phyloP scores from a whole-genome alignment of 208 protist species.

The Kentomonas sorsogonicus region DNA sequence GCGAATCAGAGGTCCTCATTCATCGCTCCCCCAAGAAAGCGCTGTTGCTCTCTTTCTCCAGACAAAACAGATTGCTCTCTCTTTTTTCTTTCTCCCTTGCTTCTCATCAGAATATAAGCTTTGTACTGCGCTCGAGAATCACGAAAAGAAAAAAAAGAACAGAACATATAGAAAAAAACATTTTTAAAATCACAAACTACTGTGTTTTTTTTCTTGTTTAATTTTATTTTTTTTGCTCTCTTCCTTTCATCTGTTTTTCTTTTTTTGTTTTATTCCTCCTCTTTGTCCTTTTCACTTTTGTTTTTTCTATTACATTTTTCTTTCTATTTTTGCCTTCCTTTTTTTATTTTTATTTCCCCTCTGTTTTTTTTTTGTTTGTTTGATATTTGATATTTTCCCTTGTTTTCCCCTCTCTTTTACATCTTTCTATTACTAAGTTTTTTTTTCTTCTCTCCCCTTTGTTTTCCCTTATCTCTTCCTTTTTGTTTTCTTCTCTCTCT shows the following conservation, averaged over 20 bases:
- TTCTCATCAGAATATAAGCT: background rate
- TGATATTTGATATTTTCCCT: background rate
- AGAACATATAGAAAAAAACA: constrained; percentile 1
- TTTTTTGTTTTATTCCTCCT: constrained; percentile 8
- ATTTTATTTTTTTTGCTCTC: background rate
- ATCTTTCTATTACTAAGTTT: background rate
- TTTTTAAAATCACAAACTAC: background rate
- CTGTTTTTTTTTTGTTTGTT: background rate
- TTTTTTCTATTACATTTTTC: background rate
- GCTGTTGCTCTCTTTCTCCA: too few species aligned
- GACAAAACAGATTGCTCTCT: too few species aligned
- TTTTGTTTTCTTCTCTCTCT: constrained; percentile 10
- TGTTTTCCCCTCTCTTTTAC: constrained; percentile 4
- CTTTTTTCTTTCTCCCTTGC: constrained; percentile 5
- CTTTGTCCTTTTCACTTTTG: constrained; percentile 5
- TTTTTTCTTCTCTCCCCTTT: constrained; percentile 1
- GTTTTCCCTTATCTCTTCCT: background rate
- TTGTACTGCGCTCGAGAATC: background rate
- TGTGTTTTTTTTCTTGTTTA: constrained; percentile 10
- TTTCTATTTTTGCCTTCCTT: background rate
- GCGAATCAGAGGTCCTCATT: too few species aligned
- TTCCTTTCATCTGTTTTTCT: constrained; percentile 5
- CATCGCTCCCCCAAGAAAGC: too few species aligned
- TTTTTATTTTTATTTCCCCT: background rate
- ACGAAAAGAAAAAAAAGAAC: background rate